Evolutionary conservation across 176 grass and related monocot genomes (phyloP).

Genomic region (Hordeum marinum): DNA sequence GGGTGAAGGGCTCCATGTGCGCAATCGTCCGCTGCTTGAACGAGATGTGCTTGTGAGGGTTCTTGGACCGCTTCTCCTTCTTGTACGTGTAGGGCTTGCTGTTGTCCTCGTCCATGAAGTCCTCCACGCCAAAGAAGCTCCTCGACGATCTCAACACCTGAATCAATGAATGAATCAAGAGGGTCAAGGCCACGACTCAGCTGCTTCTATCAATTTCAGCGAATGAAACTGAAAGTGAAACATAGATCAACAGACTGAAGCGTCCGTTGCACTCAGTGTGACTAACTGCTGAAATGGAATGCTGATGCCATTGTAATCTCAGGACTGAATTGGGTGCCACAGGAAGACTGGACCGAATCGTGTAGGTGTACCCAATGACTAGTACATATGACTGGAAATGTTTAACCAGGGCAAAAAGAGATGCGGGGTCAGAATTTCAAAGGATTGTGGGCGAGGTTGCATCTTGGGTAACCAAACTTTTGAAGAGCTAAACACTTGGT

Average conservation of each 20-base stretch:
- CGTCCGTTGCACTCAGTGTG: neutral
- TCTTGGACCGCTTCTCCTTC: slow-evolving; percentile 91
- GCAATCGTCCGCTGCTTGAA: slow-evolving; percentile 90
- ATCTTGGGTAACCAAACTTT: neutral
- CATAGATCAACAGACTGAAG: neutral
- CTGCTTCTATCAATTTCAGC: neutral
- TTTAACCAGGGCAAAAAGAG: neutral
- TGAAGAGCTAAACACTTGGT: neutral
- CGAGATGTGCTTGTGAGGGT: slow-evolving; percentile 82
- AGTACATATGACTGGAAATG: neutral
- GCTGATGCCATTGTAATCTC: neutral
- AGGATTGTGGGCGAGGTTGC: neutral
- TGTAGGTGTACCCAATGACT: neutral
- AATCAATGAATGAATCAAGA: neutral
- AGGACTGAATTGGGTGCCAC: neutral
- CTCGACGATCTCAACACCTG: slow-evolving; percentile 60
- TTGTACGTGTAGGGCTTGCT: slow-evolving; percentile 91
- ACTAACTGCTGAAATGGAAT: neutral
- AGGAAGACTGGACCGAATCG: neutral
- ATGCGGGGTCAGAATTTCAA: neutral
- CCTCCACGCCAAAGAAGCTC: slow-evolving; percentile 93
- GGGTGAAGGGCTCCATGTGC: slow-evolving; percentile 88
- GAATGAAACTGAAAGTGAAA: neutral
- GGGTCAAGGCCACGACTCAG: neutral
- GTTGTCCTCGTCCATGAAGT: slow-evolving; percentile 87